Evolutionary conservation across 768 basidiomycete species (phyloP).

Genomic region (Leccinum variicolor): DNA sequence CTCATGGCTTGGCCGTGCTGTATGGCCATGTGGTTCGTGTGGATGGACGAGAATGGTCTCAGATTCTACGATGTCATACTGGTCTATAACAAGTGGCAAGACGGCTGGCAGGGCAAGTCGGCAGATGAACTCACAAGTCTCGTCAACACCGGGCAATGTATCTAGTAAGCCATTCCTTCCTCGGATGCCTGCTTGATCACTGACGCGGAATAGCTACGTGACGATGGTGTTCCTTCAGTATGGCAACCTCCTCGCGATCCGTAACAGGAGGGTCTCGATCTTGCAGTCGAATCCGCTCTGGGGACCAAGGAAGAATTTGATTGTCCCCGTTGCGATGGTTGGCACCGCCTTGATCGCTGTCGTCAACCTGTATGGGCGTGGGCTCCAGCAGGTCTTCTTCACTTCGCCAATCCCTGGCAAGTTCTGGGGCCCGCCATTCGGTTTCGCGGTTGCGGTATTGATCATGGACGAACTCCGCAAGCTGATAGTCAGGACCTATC

Average conservation of each 20-base stretch:
- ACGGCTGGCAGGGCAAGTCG: slow-evolving; percentile 34
- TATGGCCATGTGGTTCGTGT: slow-evolving; percentile 41
- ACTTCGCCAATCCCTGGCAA: slow-evolving; percentile 43
- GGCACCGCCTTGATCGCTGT: slow-evolving; percentile 42
- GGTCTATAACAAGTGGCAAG: slow-evolving; percentile 38
- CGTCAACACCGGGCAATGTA: slow-evolving; percentile 42
- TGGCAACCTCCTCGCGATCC: slow-evolving; percentile 39
- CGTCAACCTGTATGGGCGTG: slow-evolving; percentile 42
- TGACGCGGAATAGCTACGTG: slow-evolving; percentile 35
- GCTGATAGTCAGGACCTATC: slow-evolving; percentile 41
- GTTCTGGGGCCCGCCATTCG: slow-evolving; percentile 49
- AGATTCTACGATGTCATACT: slow-evolving; percentile 37
- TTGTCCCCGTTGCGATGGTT: slow-evolving; percentile 37
- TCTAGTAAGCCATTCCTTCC: slow-evolving; percentile 34
- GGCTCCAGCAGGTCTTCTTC: slow-evolving; percentile 40
- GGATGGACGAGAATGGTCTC: slow-evolving; percentile 38
- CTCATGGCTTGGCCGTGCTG: slow-evolving; percentile 46
- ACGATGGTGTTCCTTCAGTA: slow-evolving; percentile 48
- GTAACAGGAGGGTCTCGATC: slow-evolving; percentile 43
- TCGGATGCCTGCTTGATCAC: not conserved
- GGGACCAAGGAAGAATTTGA: slow-evolving; percentile 43
- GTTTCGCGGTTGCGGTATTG: slow-evolving; percentile 40
- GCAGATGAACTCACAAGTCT: slow-evolving; percentile 30
- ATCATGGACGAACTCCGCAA: slow-evolving; percentile 44
- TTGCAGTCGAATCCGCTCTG: slow-evolving; percentile 43